Evolutionary conservation across 805 yeast genomes (phyloP).

Genomic region (Groenewaldozyma tartarivorans): DNA sequence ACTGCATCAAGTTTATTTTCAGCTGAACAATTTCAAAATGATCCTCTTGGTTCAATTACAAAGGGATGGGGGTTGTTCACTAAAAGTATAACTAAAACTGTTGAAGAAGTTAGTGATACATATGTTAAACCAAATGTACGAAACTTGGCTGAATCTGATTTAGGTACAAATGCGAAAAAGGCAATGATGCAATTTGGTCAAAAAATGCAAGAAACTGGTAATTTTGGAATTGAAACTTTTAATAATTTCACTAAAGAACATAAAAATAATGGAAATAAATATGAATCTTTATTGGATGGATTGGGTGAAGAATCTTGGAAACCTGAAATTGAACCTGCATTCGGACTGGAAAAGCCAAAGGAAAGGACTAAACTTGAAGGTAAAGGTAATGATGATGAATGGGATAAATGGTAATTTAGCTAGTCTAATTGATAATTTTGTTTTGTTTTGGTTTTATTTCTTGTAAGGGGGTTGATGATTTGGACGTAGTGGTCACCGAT

Average conservation of each 20-base stretch:
- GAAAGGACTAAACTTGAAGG: conserved; percentile 51
- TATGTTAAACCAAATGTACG: conserved; percentile 88
- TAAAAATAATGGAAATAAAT: conserved; percentile 28
- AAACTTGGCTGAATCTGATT: conserved; percentile 70
- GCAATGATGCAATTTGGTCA: conserved; percentile 98
- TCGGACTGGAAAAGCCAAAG: conserved; percentile 52
- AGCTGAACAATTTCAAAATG: conserved; percentile 37
- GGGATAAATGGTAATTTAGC: conserved; percentile 20
- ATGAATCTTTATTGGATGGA: conserved; percentile 44
- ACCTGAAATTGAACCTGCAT: conserved; percentile 46
- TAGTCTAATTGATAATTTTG: too few species aligned
- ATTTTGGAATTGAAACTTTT: conserved; percentile 61
- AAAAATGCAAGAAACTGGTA: conserved; percentile 81
- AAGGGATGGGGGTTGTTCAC: conserved; percentile 95
- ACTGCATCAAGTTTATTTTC: conserved; percentile 10
- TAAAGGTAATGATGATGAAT: conserved; percentile 20
- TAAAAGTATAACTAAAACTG: conserved; percentile 72
- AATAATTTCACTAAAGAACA: conserved; percentile 40
- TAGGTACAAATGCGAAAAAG: conserved; percentile 70
- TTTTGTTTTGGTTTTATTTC: too few species aligned
- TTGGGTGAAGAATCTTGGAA: conserved; percentile 30
- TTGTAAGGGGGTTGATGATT: too few species aligned
- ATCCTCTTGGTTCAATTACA: conserved; percentile 82
- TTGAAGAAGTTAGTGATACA: conserved; percentile 74
- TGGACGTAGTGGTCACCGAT: too few species aligned